phyloP scores from a whole-genome alignment of 345 rosid species.

The Eucalyptus erythrocorys region DNA sequence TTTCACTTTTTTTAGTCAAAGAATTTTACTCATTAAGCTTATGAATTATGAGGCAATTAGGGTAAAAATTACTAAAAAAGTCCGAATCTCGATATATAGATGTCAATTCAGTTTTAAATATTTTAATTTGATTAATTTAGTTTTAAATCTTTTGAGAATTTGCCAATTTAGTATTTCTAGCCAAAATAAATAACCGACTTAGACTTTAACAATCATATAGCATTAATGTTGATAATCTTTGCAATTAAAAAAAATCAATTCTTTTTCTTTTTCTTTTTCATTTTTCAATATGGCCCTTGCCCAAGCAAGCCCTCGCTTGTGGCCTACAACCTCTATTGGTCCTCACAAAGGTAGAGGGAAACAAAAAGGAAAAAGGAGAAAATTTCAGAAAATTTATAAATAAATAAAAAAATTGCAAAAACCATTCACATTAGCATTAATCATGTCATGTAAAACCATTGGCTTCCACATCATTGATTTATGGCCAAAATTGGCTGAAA shows the following conservation, averaged over 20 bases:
- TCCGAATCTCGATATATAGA: accelerated
- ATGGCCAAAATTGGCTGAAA: background rate
- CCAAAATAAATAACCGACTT: background rate
- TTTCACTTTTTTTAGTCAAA: background rate
- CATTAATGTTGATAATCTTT: too few species aligned
- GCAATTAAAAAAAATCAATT: too few species aligned
- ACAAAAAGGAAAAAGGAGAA: background rate
- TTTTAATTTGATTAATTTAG: background rate
- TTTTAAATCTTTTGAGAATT: background rate
- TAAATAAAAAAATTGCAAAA: background rate
- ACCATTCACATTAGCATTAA: accelerated
- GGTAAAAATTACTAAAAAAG: background rate
- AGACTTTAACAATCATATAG: too few species aligned
- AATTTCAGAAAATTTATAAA: background rate
- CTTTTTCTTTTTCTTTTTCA: too few species aligned
- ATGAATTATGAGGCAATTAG: background rate
- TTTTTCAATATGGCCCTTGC: background rate
- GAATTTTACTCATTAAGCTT: background rate
- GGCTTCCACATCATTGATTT: background rate
- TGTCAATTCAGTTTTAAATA: accelerated
- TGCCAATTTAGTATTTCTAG: accelerated
- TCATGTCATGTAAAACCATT: accelerated
- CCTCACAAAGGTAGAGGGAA: background rate
- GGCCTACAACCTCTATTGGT: background rate
- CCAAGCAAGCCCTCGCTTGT: background rate